phyloP scores from a whole-genome alignment of 768 basidiomycete genomes.

The Mycena belliarum region DNA sequence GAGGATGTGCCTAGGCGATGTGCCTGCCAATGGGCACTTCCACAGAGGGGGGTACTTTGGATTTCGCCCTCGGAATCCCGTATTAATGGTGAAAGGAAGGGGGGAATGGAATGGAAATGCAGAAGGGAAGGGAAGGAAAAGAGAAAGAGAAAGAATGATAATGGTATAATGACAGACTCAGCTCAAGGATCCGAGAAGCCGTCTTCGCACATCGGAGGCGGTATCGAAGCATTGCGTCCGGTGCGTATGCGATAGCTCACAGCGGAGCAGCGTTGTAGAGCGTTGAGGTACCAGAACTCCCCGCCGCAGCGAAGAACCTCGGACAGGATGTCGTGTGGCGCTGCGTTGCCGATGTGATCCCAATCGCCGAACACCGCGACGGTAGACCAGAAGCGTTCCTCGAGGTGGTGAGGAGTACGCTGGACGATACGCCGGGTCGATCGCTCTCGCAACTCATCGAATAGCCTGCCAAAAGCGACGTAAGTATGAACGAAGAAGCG shows the following conservation, averaged over 20 bases:
- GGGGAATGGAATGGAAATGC: background rate
- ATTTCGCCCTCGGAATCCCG: background rate
- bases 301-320: background rate
- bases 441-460: background rate
- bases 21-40: too few species aligned
- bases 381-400: background rate
- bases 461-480: background rate
- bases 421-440: background rate
- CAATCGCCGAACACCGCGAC: background rate
- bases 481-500: background rate
- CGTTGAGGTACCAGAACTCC: background rate
- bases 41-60: background rate
- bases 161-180: too few species aligned
- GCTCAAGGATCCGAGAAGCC: too few species aligned
- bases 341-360: background rate
- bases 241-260: background rate
- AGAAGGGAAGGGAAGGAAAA: too few species aligned
- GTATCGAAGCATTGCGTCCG: background rate
- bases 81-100: too few species aligned
- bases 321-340: background rate
- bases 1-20: too few species aligned
- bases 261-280: background rate
- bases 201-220: background rate
- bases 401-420: background rate
- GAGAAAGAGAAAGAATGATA: too few species aligned